These are phyloP conservation scores for Phylloporus arenicola DNA, from an alignment of 768 basidiomycete genomes.

Conservation along the genomic window DNA sequence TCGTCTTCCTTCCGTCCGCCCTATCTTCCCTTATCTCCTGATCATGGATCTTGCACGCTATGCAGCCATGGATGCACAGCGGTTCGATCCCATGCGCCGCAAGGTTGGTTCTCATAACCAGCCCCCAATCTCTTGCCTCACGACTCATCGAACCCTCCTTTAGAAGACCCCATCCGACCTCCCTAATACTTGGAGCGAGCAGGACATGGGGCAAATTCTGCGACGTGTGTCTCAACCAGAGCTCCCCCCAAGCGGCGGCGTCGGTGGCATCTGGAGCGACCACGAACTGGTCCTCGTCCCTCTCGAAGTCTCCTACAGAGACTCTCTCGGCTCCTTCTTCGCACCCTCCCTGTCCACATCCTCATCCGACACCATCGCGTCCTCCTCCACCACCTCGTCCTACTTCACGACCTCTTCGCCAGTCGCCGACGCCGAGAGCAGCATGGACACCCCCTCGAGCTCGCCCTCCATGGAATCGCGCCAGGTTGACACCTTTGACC, in stretches of 20 bases:
- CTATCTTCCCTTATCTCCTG: slow-evolving; percentile 27
- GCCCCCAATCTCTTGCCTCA: slow-evolving; percentile 13
- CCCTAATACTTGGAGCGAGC: slow-evolving; percentile 9
- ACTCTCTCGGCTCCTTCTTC: slow-evolving; percentile 14
- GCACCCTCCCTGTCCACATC: neutral
- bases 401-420: slow-evolving; percentile 20
- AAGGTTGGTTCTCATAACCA: slow-evolving; percentile 20
- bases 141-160: slow-evolving; percentile 12
- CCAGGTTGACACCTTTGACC: slow-evolving; percentile 24
- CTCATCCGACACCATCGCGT: slow-evolving; percentile 7
- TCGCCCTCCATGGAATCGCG: slow-evolving; percentile 8
- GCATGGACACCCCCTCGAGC: neutral
- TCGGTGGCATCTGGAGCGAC: slow-evolving; percentile 32
- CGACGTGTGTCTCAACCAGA: slow-evolving; percentile 20
- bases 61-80: slow-evolving; percentile 28
- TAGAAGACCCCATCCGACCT: slow-evolving; percentile 17
- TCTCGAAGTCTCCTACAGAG: slow-evolving; percentile 19
- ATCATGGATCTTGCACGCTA: slow-evolving; percentile 25
- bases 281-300: slow-evolving; percentile 32
- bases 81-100: slow-evolving; percentile 30
- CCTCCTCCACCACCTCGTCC: slow-evolving; percentile 11
- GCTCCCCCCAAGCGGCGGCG: slow-evolving; percentile 12
- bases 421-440: slow-evolving; percentile 7
- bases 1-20: slow-evolving; percentile 23
- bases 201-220: slow-evolving; percentile 27